Evolutionary conservation across 2,329 filamentous ascomycete genomes (phyloP).

Genomic region (Colletotrichum theobromicola): DNA sequence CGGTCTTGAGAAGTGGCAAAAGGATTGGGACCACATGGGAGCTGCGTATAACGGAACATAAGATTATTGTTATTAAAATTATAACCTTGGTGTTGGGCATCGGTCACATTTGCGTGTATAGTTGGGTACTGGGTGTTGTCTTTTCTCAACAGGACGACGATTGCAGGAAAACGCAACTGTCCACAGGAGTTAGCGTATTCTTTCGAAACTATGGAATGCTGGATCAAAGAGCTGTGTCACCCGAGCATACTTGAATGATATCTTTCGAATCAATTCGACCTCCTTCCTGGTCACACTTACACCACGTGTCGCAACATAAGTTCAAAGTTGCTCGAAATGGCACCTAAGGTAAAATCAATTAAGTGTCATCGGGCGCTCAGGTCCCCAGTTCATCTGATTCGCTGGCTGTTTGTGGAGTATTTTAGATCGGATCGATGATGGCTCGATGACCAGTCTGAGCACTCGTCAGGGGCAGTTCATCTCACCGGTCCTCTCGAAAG

Average conservation of each 20-base stretch:
- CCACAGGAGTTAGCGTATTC: no score
- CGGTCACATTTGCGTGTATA: background rate
- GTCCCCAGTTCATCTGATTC: background rate
- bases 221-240: accelerated
- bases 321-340: background rate
- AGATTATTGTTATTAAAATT: background rate
- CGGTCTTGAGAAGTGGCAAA: background rate
- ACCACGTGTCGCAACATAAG: background rate
- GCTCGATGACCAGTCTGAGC: background rate
- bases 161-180: background rate
- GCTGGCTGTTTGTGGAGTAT: background rate
- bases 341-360: background rate
- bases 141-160: background rate
- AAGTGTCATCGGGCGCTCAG: background rate
- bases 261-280: background rate
- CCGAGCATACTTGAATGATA: background rate
- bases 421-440: slow-evolving; percentile 2
- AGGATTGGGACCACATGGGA: background rate
- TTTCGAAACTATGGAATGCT: background rate
- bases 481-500: background rate
- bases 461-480: background rate
- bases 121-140: background rate
- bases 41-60: background rate
- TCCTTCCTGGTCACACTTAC: no score
- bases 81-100: background rate